Base-by-base conservation (phyloP, 768 basidiomycete genomes). In the Russula sp. region DNA sequence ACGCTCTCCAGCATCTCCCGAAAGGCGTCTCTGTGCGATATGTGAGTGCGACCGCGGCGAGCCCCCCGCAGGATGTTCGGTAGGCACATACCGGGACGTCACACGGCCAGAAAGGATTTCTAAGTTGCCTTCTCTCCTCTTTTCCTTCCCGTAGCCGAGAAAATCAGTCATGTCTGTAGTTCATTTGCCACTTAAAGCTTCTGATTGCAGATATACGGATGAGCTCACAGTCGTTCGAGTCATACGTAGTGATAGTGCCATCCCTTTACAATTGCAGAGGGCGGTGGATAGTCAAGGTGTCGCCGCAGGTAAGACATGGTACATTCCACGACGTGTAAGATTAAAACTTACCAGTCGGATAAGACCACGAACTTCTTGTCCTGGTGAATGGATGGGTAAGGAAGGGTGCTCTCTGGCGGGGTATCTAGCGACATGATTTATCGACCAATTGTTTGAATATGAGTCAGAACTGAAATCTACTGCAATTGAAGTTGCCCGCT, bases 221-320 rank as follows among this genome's bases (percentile, higher is more conserved):
- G 13, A 13, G 69, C 85, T 65, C 71, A 93, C 89, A 94, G 70
- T 97, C 94, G 73, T 98, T 98, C 7, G 91, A 93, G 72, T 98
- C 94, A 70, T 82, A 84, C 45, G 83, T 93, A 3, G 94, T 96
- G 76, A 98, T 96, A 14, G 94, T 98, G 69, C 90, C 90, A 77
- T 93, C 90, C 91, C 90, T 91, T 72, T 6, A n/a, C 4, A 22
- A 1, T 16, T n/a, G 35, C 20, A 16, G 42, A 18, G 22, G 45
- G 70, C 3, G 11, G 11, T 39, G 13, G 49, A 27, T 20, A 14
- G 18, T 49, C 18, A 44, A 42, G 34, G 35, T 16, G 35, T 11
- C 35, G 35, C 10, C 35, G 35, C 10, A 37, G 35, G 35, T 37
- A 10, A 37, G 35, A 37, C 35, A 40, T 11, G 13, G 10, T 13